Evolutionary conservation across 495 filamentous ascomycete species (phyloP).

Genomic region (Hypoxylon cercidicola): DNA sequence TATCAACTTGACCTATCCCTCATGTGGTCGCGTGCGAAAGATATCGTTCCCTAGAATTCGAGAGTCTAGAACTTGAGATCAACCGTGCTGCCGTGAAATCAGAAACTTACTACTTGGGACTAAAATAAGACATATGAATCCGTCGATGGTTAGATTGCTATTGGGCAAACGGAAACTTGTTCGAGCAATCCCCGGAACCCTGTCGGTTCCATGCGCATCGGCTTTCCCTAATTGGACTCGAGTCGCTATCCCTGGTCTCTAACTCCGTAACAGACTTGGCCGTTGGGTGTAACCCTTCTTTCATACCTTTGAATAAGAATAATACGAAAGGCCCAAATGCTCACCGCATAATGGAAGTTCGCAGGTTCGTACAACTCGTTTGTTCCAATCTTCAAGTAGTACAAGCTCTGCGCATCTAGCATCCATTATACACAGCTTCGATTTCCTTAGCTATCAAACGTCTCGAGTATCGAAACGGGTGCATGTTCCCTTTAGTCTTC

Average conservation of each 20-base stretch:
- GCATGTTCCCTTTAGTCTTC: constrained; percentile 9
- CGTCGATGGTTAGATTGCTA: constrained; percentile 6
- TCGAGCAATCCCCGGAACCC: constrained; percentile 8
- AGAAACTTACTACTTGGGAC: background rate
- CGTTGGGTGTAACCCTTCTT: constrained; percentile 38
- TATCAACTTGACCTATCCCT: constrained; percentile 20
- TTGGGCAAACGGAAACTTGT: constrained; percentile 22
- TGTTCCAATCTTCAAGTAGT: constrained; percentile 20
- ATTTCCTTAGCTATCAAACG: background rate
- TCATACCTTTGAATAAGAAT: constrained; percentile 4
- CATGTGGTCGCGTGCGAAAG: background rate
- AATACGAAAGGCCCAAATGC: constrained; percentile 6
- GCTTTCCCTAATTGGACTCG: constrained; percentile 40
- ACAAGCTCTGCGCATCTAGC: constrained; percentile 13
- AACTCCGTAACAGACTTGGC: constrained; percentile 30
- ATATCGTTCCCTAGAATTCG: background rate
- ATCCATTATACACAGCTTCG: constrained; percentile 13
- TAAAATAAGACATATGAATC: constrained; percentile 7
- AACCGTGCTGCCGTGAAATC: constrained; percentile 3
- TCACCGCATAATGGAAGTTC: constrained; percentile 7
- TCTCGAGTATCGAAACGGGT: constrained; percentile 10
- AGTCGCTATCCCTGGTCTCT: constrained; percentile 16
- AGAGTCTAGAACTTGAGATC: constrained; percentile 4
- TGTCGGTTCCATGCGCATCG: constrained; percentile 34
- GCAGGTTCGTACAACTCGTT: constrained; percentile 2